Evolutionary conservation across 352 stramenopile genomes (phyloP).

Genomic region (Pythium chondricola): DNA sequence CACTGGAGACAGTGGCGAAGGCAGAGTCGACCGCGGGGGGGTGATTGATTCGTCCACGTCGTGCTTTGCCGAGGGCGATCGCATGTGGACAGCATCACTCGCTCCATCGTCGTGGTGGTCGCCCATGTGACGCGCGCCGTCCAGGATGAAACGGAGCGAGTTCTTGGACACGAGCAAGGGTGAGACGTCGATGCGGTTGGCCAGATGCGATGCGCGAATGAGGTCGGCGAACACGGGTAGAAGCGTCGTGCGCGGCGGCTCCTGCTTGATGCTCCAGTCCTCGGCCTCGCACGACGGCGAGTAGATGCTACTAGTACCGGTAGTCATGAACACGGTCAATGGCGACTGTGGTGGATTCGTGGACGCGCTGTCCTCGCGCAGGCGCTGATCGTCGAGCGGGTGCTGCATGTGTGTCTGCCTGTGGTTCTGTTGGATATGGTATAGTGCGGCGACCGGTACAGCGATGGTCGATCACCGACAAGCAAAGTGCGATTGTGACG

Average conservation of each 20-base stretch:
- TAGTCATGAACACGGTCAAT: background rate
- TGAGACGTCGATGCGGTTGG: slow-evolving; percentile 2
- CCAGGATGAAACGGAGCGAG: slow-evolving; percentile 63
- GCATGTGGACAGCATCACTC: too few species aligned
- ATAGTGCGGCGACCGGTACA: too few species aligned
- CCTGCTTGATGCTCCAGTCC: background rate
- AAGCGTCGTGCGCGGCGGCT: background rate
- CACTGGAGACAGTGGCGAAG: slow-evolving; percentile 2
- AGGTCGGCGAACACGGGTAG: slow-evolving; percentile 17
- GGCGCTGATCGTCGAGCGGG: too few species aligned
- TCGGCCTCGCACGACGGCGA: too few species aligned
- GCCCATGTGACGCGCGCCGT: slow-evolving; percentile 18
- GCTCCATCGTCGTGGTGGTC: slow-evolving; percentile 1
- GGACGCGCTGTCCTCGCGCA: too few species aligned
- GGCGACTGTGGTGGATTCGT: background rate
- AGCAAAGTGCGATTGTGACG: too few species aligned
- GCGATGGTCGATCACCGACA: too few species aligned
- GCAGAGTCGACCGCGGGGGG: background rate
- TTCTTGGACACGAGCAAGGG: slow-evolving; percentile 26
- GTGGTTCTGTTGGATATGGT: background rate
- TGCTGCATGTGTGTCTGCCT: background rate
- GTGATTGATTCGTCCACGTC: too few species aligned
- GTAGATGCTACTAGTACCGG: too few species aligned
- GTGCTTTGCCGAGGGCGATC: background rate
- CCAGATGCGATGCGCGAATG: slow-evolving; percentile 13